phyloP scores from a whole-genome alignment of 139 green algal genomes.

The Raphidocelis subcapitata region DNA sequence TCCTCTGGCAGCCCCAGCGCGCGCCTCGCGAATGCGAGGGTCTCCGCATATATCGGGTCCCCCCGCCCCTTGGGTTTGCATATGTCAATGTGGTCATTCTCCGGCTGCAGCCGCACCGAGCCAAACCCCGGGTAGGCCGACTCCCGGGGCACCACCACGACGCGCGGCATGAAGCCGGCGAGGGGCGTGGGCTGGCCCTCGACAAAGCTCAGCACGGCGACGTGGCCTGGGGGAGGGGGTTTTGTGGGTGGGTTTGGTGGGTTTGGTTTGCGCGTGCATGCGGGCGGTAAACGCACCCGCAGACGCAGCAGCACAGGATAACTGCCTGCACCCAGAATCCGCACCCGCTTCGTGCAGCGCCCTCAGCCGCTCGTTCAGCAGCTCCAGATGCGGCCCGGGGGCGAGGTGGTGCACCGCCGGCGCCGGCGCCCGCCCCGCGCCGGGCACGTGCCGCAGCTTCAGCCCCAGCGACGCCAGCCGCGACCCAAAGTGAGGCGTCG shows the following conservation, averaged over 20 bases:
- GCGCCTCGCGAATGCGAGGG: slow-evolving; percentile 34
- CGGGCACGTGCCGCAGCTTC: slow-evolving; percentile 71
- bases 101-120: slow-evolving; percentile 54
- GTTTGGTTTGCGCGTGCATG: neutral
- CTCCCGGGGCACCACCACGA: slow-evolving; percentile 64
- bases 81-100: slow-evolving; percentile 72
- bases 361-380: slow-evolving; percentile 57
- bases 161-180: slow-evolving; percentile 53
- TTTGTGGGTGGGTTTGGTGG: neutral
- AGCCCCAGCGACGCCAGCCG: slow-evolving; percentile 74
- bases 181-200: slow-evolving; percentile 66
- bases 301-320: neutral
- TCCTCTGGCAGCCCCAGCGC: too few relatives aligned
- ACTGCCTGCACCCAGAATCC: neutral
- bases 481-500: slow-evolving; percentile 75
- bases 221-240: neutral
- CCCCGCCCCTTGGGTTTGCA: slow-evolving; percentile 63
- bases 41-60: slow-evolving; percentile 33
- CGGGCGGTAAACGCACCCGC: neutral
- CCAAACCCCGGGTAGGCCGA: slow-evolving; percentile 73
- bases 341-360: slow-evolving; percentile 35
- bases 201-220: slow-evolving; percentile 56
- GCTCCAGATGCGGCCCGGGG: slow-evolving; percentile 61
- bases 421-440: slow-evolving; percentile 51
- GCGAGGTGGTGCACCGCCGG: slow-evolving; percentile 13